A percentile compares a stretch with the other conserved stretches of the same genome.
Conservation (phyloP, 768 basidiomycete species). For the Hemileccinum impolitum region DNA sequence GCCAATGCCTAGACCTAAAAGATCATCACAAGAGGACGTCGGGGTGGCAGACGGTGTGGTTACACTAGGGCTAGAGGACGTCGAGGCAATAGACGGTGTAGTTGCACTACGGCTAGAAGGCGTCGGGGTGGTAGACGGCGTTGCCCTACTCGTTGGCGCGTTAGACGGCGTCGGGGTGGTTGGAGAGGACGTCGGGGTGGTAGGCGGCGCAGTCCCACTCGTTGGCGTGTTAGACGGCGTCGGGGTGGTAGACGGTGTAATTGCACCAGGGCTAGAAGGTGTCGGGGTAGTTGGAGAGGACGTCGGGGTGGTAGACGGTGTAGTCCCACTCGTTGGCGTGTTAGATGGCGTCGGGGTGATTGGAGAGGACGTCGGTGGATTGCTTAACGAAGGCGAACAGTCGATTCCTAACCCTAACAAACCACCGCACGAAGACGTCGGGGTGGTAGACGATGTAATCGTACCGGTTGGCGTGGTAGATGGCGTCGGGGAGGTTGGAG, state of each 20-base stretch:
- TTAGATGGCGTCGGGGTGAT: too few species aligned
- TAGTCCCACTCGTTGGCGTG: neutral
- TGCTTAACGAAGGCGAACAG: neutral
- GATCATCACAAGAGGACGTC: constrained; percentile 1
- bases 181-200: constrained; percentile 1
- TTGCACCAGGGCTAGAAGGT: too few species aligned
- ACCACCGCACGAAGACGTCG: constrained; percentile 4
- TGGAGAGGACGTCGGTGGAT: neutral
- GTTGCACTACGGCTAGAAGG: too few species aligned
- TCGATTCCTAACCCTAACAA: constrained; percentile 11
- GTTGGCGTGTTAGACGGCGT: neutral
- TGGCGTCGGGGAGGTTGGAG: neutral
- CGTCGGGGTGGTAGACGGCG: neutral
- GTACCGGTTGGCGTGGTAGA: neutral
- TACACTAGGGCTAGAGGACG: neutral
- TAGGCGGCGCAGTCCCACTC: neutral
- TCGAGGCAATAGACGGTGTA: too few species aligned
- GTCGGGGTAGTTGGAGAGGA: neutral
- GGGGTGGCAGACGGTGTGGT: neutral
- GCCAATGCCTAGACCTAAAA: constrained; percentile 10
- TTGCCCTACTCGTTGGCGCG: neutral
- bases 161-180: too few species aligned
- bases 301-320: neutral
- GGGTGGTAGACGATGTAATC: neutral
- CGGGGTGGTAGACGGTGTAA: too few species aligned